Evolutionary conservation across 495 filamentous ascomycete species (phyloP).

Genomic region (Lophiostoma macrostomum): DNA sequence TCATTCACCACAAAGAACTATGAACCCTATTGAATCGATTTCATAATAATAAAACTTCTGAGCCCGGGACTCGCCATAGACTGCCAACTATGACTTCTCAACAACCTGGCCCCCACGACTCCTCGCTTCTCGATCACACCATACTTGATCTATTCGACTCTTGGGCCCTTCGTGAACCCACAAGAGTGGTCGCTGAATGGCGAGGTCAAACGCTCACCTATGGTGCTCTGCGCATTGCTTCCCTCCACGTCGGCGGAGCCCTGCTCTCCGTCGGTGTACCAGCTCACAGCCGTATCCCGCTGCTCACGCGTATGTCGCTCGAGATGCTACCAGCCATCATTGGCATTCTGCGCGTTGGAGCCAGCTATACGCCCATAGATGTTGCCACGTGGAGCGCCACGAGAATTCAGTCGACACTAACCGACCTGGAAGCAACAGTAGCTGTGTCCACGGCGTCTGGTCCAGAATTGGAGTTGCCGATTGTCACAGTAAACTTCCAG

Average conservation of each 20-base stretch:
- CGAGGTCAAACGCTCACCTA: background rate
- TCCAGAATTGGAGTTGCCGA: background rate
- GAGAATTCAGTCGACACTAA: background rate
- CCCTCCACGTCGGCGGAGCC: background rate
- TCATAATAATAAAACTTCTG: no score
- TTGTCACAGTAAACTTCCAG: slow-evolving; percentile 1
- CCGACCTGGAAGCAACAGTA: background rate
- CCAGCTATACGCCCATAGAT: background rate
- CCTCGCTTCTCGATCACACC: background rate
- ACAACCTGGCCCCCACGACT: no score
- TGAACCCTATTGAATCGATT: no score
- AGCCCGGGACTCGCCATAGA: no score
- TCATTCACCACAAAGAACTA: no score
- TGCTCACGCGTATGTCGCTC: slow-evolving; percentile 1
- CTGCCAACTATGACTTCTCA: no score
- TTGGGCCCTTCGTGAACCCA: background rate
- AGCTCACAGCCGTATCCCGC: background rate
- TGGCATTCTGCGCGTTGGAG: slow-evolving; percentile 1
- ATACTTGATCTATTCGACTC: background rate
- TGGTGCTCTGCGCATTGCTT: background rate
- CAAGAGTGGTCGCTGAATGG: background rate
- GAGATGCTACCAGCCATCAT: background rate
- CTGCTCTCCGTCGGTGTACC: background rate
- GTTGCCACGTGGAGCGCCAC: background rate
- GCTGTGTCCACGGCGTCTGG: background rate